phyloP scores from a whole-genome alignment of 768 basidiomycete species.

The Psilocybe tampanensis region DNA sequence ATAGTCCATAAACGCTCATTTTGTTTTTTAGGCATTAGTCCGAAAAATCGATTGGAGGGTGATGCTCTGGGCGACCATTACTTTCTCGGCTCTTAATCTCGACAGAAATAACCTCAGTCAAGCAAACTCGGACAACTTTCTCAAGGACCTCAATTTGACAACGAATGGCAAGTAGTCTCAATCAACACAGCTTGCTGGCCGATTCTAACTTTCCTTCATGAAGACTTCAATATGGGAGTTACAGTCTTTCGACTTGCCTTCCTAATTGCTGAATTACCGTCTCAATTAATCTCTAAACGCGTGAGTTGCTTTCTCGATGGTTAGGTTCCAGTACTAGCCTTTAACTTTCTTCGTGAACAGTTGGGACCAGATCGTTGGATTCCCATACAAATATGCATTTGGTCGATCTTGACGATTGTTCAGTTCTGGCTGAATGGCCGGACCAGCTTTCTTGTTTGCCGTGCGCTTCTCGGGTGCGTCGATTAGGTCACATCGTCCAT shows the following conservation, averaged over 20 bases:
- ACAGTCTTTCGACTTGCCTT: conserved; percentile 54
- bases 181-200: background rate
- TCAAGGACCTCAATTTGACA: conserved; percentile 57
- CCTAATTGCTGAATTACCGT: conserved; percentile 59
- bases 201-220: background rate
- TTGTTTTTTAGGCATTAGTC: conserved; percentile 39
- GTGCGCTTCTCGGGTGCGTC: conserved; percentile 27
- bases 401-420: conserved; percentile 53
- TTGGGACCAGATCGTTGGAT: conserved; percentile 5
- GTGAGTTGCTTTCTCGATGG: conserved; percentile 54
- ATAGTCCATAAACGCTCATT: too few species aligned
- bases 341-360: background rate
- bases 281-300: conserved; percentile 66
- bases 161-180: conserved; percentile 39
- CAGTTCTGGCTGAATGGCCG: conserved; percentile 62
- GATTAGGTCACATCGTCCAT: background rate
- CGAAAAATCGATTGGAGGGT: conserved; percentile 62
- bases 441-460: conserved; percentile 53
- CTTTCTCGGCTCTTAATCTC: conserved; percentile 37
- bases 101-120: conserved; percentile 63
- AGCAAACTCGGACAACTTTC: conserved; percentile 71
- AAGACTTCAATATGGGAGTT: conserved; percentile 62
- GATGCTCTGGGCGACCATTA: conserved; percentile 49
- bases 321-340: conserved; percentile 52
- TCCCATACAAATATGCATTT: conserved; percentile 46